Conservation (phyloP, 495 filamentous ascomycete genomes). For the Copromyces sp. region DNA sequence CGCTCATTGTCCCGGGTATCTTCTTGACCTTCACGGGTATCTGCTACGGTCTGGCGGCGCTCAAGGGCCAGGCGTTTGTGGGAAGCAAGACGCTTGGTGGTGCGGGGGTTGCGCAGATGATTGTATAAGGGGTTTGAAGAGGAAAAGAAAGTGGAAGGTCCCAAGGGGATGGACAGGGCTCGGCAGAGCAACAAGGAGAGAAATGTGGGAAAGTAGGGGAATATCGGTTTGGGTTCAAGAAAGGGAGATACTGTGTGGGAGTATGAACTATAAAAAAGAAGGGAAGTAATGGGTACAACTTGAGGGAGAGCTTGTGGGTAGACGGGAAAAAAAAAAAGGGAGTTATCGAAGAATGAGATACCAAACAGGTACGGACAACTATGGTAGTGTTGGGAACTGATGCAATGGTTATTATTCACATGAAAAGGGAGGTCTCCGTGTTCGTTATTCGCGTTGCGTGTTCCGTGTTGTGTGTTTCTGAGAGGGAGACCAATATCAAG, state of each 20-base stretch:
- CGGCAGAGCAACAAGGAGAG: no score
- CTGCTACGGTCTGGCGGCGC: slow-evolving; percentile 75
- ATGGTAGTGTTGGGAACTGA: neutral
- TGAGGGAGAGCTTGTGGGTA: neutral
- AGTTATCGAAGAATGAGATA: no score
- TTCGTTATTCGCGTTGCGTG: neutral
- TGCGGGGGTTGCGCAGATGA: slow-evolving; percentile 94
- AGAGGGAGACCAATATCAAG: neutral
- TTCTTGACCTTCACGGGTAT: slow-evolving; percentile 63
- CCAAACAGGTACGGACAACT: no score
- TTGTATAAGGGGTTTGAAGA: slow-evolving; percentile 51
- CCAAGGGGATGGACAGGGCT: neutral
- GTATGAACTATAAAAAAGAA: neutral
- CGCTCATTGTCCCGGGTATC: slow-evolving; percentile 78
- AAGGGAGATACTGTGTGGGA: neutral
- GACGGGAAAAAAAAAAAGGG: neutral
- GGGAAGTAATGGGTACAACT: neutral
- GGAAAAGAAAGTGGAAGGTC: neutral
- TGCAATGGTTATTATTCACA: neutral
- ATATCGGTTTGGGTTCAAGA: neutral
- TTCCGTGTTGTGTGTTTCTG: neutral
- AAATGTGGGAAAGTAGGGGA: no score
- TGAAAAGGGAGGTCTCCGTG: neutral
- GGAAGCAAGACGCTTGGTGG: slow-evolving; percentile 96
- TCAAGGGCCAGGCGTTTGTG: slow-evolving; percentile 90